Conservation (phyloP, 306 rosid genomes). For the Vicia villosa region DNA sequence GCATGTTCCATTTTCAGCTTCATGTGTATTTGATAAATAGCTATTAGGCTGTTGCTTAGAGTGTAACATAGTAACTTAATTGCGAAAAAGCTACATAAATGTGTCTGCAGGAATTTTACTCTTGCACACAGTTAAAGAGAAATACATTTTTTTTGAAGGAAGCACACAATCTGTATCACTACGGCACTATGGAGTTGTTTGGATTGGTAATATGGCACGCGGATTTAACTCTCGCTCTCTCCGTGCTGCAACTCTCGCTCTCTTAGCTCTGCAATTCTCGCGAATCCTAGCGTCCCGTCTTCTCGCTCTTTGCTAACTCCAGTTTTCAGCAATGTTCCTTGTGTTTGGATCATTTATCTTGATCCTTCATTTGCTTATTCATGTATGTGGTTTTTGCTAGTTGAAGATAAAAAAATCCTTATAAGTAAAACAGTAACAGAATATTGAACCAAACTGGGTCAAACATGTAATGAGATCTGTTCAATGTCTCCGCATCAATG, state of each 20-base stretch:
- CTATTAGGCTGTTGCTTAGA: constrained; percentile 3
- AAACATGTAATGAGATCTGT: no score
- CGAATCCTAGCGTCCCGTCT: background rate
- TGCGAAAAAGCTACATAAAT: background rate
- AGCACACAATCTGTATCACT: background rate
- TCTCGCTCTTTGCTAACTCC: background rate
- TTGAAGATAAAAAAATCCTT: no score
- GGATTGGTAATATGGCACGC: no score
- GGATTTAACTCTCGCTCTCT: background rate
- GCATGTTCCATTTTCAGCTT: background rate
- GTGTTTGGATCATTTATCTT: background rate
- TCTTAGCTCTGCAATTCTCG: background rate
- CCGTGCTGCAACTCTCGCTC: background rate
- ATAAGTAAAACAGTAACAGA: no score
- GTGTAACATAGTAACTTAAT: background rate
- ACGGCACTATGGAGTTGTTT: background rate
- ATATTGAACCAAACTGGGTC: no score
- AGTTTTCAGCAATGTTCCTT: background rate
- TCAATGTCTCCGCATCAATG: no score
- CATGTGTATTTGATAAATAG: background rate
- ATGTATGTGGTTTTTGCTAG: background rate
- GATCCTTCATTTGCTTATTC: background rate
- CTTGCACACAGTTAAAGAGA: background rate
- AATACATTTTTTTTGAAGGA: background rate
- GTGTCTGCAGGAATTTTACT: background rate